Conservation (phyloP, 2,329 filamentous ascomycete genomes). For the Penicillium sp. region DNA sequence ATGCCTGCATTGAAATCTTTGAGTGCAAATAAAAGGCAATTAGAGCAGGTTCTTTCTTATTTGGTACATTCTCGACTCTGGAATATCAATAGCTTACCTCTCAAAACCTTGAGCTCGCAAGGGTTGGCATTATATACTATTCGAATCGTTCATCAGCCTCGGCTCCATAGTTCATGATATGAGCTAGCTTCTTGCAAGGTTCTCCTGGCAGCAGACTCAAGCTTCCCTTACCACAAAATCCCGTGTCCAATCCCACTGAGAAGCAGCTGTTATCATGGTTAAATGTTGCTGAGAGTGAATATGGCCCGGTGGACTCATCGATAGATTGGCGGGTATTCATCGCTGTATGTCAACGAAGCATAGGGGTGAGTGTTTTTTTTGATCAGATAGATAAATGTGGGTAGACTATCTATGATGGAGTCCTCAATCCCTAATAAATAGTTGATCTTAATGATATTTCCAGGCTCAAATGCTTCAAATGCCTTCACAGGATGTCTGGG, state of each 20-base stretch:
- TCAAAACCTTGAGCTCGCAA: conserved; percentile 65
- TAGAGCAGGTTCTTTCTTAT: not conserved
- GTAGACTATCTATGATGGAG: not conserved
- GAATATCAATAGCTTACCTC: conserved; percentile 43
- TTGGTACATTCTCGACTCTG: not conserved
- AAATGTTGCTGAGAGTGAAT: conserved; percentile 79
- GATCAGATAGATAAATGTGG: not conserved
- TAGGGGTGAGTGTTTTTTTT: not conserved
- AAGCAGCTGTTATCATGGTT: conserved; percentile 84
- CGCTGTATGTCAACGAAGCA: conserved; percentile 21
- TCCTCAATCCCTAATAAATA: not conserved
- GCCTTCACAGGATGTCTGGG: not conserved
- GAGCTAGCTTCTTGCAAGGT: not conserved
- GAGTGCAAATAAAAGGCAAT: not conserved
- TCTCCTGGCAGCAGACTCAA: not conserved
- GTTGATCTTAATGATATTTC: not conserved
- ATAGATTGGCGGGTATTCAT: conserved; percentile 93
- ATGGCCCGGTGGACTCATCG: conserved; percentile 69
- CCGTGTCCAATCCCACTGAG: conserved; percentile 78
- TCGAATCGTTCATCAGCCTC: conserved; percentile 17
- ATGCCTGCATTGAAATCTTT: conserved; percentile 78
- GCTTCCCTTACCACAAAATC: conserved; percentile 69
- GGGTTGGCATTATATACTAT: conserved; percentile 71
- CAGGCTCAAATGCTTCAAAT: not conserved
- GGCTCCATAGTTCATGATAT: conserved; percentile 3